Percentiles rank a stretch among this genome's conserved stretches.
Conservation (phyloP, 2,329 filamentous ascomycete genomes). For the Madurella mycetomatis region DNA sequence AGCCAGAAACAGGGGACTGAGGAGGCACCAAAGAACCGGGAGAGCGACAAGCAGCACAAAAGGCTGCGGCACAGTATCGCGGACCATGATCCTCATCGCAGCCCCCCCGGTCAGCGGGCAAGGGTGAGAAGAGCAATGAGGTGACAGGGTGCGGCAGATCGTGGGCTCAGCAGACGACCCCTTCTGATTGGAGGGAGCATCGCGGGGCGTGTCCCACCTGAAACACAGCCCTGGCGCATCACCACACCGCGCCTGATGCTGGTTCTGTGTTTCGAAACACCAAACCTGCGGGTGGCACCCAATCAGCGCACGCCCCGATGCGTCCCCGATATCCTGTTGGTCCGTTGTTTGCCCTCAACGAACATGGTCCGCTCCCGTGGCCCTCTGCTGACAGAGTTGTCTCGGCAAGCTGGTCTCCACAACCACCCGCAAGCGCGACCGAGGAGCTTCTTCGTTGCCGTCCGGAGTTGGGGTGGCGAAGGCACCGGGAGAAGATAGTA, state of each 20-base stretch:
- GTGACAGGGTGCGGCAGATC: background rate
- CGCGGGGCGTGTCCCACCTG: slow-evolving; percentile 24
- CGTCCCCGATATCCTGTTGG: slow-evolving; percentile 1
- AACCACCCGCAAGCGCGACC: too few relatives aligned
- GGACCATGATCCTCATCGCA: background rate
- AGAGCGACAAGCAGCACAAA: slow-evolving; percentile 1
- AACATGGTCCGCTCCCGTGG: background rate
- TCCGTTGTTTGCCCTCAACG: slow-evolving; percentile 6
- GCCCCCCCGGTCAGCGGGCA: too few relatives aligned
- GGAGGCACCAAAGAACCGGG: slow-evolving; percentile 12
- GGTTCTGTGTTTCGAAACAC: slow-evolving; percentile 26
- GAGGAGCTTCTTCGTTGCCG: too few relatives aligned
- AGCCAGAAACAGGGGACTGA: background rate
- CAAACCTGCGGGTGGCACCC: slow-evolving; percentile 20
- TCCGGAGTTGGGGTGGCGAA: too few relatives aligned
- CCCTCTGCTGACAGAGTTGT: background rate
- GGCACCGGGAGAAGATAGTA: too few relatives aligned
- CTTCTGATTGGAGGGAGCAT: slow-evolving; percentile 15
- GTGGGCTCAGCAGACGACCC: slow-evolving; percentile 3
- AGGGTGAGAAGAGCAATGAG: background rate
- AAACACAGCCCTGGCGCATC: slow-evolving; percentile 27
- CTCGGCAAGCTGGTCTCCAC: background rate
- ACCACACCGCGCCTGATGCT: slow-evolving; percentile 12
- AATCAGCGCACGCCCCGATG: slow-evolving; percentile 17
- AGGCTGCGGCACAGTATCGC: background rate